Evolutionary conservation across 2,329 filamentous ascomycete genomes (phyloP), one percentile per base, ranked within the genome.

Genomic region (Beauveria varroae): DNA sequence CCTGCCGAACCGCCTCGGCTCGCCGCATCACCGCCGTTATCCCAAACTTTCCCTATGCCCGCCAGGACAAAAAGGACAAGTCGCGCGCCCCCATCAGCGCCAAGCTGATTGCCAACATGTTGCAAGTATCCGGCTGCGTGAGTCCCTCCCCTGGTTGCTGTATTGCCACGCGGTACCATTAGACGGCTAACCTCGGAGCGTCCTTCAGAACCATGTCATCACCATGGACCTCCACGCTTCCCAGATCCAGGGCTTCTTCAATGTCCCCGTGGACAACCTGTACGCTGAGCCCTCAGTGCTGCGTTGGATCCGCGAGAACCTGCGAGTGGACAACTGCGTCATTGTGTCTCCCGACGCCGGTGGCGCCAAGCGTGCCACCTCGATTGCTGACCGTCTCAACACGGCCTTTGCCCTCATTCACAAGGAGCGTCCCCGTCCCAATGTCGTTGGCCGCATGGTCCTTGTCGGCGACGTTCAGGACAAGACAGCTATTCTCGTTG

Each of bases 161-260:
- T 18, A 10, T 44, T 18, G 26, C 6, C 14, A 28, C 14, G 3
- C 18, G 9, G 26, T 16, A 24, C 7, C 43, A 18, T 20, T 24
- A 26, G 43, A 10, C n/a, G 43, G 9, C 56, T 58, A 58, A 58
- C 26, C n/a, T 12, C 24, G 22, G 90, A 93, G 72, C 9, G 22
- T 28, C 50, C 28, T 55, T 52, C 59, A 75, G 73, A 77, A 76
- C 60, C 77, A 79, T 68, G 76, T 96, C 69, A 96, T 97, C 67
- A 97, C 93, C 20, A 96, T 97, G 91, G 93, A 97, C 71, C 82
- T 97, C 62, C 93, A 97, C 72, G 93, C 92, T 62, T 92, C 88
- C 63, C 93, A 97, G 79, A 96, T 96, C 64, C 90, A 96, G 76
- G 93, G 93, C 47, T 97, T 98, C 80, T 97, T 97, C 82, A 96